Base-by-base conservation (phyloP, 2,329 filamentous ascomycete genomes). In the Colletotrichum shisoi region DNA sequence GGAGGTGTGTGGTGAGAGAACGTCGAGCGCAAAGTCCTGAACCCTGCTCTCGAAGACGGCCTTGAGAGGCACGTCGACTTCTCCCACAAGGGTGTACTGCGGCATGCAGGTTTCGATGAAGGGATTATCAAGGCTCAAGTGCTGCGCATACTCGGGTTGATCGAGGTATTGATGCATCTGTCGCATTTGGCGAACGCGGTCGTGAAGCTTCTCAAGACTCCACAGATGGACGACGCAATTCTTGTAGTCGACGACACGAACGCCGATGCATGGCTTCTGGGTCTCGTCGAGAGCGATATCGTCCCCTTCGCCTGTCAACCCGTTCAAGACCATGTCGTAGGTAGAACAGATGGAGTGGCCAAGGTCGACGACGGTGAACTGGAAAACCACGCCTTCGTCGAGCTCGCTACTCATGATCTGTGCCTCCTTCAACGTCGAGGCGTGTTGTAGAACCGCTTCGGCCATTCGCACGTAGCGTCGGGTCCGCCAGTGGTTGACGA, bases 341-440 rank as follows among this genome's bases (percentile, higher is more conserved):
- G 94, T 96, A 3, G 95, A 99, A 72, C 91, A 94, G 71, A 96
- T 85, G 24, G 89, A 89, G 74, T 99, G 94, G 1, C 95, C 95
- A 70, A 91, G 83, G 73, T 97, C 94, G 39, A 98, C 88, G 63
- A 97, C 89, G 13, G 92, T 91, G 76, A 98, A 99, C 77, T 99
- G 95, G 76, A 99, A 98, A 21, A 94, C 90, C 9, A 97, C 91
- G 71, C 89, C 89, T 76, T 97, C 95, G 72, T 95, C 92, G 81
- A 99, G 91, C 73, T 96, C 92, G 72, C 97, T 94, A 80, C 94
- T 96, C 92, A 99, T 95, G 68, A 99, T 90, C 75, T 99, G 95
- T 1, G 95, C 95, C 78, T 99, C 95, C 76, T 99, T 99, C 66
- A 99, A 79, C 34, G 89, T 87, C 8, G 92, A 89, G 3, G 94